Evolutionary conservation across 805 yeast species (phyloP).

Genomic region (Pichia paraexigua): DNA sequence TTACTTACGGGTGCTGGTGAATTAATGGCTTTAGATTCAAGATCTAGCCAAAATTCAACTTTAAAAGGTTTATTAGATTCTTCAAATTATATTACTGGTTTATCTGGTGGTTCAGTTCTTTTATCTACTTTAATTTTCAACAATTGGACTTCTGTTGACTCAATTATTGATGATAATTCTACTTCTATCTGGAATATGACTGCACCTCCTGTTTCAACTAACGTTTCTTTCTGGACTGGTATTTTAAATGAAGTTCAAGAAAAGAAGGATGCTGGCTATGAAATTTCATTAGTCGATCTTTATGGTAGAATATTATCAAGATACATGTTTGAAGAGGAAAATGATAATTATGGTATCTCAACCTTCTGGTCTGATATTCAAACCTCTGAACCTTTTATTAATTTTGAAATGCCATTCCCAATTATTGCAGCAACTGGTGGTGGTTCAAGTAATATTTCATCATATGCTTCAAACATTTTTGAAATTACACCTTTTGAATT

Average conservation of each 20-base stretch:
- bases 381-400: slow-evolving; percentile 45
- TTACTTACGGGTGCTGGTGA: slow-evolving; percentile 79
- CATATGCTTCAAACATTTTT: slow-evolving; percentile 50
- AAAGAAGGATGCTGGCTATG: slow-evolving; percentile 51
- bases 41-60: slow-evolving; percentile 39
- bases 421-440: slow-evolving; percentile 55
- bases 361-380: slow-evolving; percentile 48
- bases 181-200: slow-evolving; percentile 55
- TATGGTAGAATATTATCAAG: slow-evolving; percentile 67
- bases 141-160: slow-evolving; percentile 61
- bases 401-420: slow-evolving; percentile 64
- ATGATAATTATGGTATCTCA: slow-evolving; percentile 50
- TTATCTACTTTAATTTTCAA: slow-evolving; percentile 59
- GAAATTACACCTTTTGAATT: slow-evolving; percentile 59
- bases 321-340: slow-evolving; percentile 51
- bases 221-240: slow-evolving; percentile 38
- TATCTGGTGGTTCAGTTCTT: slow-evolving; percentile 77
- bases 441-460: slow-evolving; percentile 32
- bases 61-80: slow-evolving; percentile 59
- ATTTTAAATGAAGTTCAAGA: slow-evolving; percentile 40
- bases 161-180: slow-evolving; percentile 33
- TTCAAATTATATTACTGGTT: slow-evolving; percentile 61
- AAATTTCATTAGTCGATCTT: slow-evolving; percentile 54
- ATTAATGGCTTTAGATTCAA: slow-evolving; percentile 66
- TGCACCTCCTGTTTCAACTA: slow-evolving; percentile 48